Base-by-base conservation (phyloP, 352 stramenopile genomes). In the Phytophthora europaea region DNA sequence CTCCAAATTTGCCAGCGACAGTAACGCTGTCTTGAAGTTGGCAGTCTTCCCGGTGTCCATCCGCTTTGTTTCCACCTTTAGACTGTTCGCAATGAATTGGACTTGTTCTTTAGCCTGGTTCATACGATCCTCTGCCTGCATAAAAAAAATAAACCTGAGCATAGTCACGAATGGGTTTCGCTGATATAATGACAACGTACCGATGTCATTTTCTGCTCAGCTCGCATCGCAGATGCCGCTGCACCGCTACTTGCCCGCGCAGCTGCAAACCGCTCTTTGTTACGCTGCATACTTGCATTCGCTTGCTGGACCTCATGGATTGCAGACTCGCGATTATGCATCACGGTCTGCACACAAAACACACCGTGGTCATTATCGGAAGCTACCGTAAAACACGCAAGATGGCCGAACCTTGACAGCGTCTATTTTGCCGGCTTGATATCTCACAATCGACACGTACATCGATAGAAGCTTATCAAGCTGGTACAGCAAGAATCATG, bases 251-350 rank as follows among this genome's bases (percentile, higher is more conserved):
- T 97, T 33, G 90, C 90, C 33, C 90, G 83, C 15, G 90, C 90
- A 62, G 90, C 90, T 18, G 90, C 90, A 72, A 97, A 97, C 0
- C 89, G 82, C 66, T 97, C 90, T 79, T 97, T 97, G 71, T 97
- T 97, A 43, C 90, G 76, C 63, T 97, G 90, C 90, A 97, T 97
- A 61, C 87, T 95, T 6, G 88, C 87, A 75, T 94, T 97, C n/a
- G 90, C 88, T 85, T 95, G 84, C 60, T 96, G 88, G 3, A 97
- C 90, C 75, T 97, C 90, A 23, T 92, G 68, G 50, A 97, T 95
- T 33, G 90, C 90, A 20, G 87, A 90, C 58, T 97, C 88, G 1
- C 90, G 90, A 71, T 97, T 97, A 71, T 82, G 87, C 82, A 97
- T 94, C 22, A 97, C 90, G 18, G 88, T 84, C 90, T 96, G 33